Conservation (phyloP, 768 basidiomycete species). For the Suillus sp. region DNA sequence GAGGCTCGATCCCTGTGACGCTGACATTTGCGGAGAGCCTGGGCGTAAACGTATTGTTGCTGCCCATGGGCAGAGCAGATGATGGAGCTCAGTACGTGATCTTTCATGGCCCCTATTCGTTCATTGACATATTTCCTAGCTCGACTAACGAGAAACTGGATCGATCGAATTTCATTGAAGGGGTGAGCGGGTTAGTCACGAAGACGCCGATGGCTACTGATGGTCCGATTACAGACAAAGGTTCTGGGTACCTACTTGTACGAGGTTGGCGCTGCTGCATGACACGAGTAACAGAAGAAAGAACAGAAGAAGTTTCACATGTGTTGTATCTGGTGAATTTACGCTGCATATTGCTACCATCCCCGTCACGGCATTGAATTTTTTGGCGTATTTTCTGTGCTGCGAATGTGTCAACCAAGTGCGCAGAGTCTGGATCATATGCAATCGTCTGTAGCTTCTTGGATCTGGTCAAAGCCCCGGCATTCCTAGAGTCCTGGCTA, state of each 20-base stretch:
- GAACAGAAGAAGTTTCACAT: not conserved
- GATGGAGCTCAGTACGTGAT: slow-evolving; percentile 86
- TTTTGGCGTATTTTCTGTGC: not conserved
- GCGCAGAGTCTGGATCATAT: not conserved
- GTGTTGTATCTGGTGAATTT: not conserved
- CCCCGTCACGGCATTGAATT: not conserved
- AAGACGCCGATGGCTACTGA: slow-evolving; percentile 9
- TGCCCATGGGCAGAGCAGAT: slow-evolving; percentile 93
- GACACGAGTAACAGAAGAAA: slow-evolving; percentile 8
- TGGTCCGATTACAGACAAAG: slow-evolving; percentile 26
- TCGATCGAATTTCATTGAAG: slow-evolving; percentile 83
- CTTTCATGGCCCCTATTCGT: not conserved
- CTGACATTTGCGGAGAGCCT: slow-evolving; percentile 90
- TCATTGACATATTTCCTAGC: slow-evolving; percentile 38
- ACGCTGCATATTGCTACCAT: not conserved
- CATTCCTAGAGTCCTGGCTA: too few species aligned
- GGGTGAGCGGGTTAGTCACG: slow-evolving; percentile 48
- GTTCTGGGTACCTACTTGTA: slow-evolving; percentile 37
- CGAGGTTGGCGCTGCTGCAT: slow-evolving; percentile 29
- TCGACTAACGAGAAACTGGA: slow-evolving; percentile 97
- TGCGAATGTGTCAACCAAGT: not conserved
- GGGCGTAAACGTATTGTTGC: slow-evolving; percentile 81
- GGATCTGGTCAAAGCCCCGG: not conserved
- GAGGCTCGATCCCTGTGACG: slow-evolving; percentile 94
- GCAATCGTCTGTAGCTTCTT: not conserved